These are phyloP conservation scores for Simplicillium aogashimaense DNA, from an alignment of 2,329 filamentous ascomycete genomes.

Conservation along the genomic window DNA sequence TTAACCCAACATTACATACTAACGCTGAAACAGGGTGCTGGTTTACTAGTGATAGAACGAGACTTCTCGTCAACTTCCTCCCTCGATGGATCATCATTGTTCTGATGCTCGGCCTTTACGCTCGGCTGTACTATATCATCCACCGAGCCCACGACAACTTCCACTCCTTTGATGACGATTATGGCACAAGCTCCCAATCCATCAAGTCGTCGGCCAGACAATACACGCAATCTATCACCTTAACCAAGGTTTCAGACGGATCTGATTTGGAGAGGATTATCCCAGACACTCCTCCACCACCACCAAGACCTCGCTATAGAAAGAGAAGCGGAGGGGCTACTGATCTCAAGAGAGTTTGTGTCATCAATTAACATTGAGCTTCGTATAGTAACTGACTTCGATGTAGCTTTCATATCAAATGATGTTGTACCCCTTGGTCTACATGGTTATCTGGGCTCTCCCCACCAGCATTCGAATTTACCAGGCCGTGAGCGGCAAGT, in stretches of 20 bases:
- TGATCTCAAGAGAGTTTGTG: conserved; percentile 13
- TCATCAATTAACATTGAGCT: conserved; percentile 3
- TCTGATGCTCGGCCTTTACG: conserved; percentile 25
- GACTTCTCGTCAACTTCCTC: conserved; percentile 29
- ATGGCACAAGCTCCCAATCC: background rate
- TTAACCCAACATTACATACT: no score
- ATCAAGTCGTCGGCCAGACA: conserved; percentile 11
- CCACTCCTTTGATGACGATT: conserved; percentile 16
- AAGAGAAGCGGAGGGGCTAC: conserved; percentile 1
- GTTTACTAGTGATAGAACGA: conserved; percentile 26
- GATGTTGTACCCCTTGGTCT: conserved; percentile 30
- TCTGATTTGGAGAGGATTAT: conserved; percentile 3
- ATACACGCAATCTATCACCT: conserved; percentile 8
- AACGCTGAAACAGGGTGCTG: conserved; percentile 21
- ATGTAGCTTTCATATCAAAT: conserved; percentile 26
- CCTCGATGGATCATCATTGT: conserved; percentile 30
- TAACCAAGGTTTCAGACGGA: background rate
- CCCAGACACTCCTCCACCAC: background rate
- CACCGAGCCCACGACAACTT: conserved; percentile 24
- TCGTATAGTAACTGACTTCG: background rate
- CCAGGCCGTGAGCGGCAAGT: conserved; percentile 19
- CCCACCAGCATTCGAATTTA: conserved; percentile 29
- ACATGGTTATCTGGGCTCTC: conserved; percentile 29
- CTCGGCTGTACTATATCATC: conserved; percentile 26
- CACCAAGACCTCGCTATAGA: background rate